A percentile compares a stretch with the other conserved stretches of the same genome.
Conservation (phyloP, 2,329 filamentous ascomycete species). For the Trichoderma koningii region DNA sequence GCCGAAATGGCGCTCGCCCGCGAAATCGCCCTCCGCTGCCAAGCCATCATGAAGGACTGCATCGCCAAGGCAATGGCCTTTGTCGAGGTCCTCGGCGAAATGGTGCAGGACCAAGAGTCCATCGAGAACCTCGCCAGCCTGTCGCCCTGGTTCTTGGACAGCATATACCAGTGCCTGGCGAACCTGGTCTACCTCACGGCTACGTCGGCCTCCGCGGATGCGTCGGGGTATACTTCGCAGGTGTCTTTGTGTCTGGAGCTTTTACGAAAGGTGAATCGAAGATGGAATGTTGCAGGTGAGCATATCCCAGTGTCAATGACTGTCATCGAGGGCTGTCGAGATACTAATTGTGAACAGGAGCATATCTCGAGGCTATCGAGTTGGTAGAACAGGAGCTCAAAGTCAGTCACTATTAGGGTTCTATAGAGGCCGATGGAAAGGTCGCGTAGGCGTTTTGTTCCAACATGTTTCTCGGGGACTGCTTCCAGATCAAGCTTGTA, state of each 20-base stretch:
- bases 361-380: conserved; percentile 22
- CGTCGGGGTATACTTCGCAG: conserved; percentile 3
- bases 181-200: conserved; percentile 15
- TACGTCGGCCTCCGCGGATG: background rate
- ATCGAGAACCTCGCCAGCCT: conserved; percentile 5
- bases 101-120: conserved; percentile 8
- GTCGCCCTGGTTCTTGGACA: conserved; percentile 25
- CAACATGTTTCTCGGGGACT: too few species aligned
- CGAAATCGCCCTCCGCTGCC: conserved; percentile 20
- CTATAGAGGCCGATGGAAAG: background rate
- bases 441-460: too few species aligned
- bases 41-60: conserved; percentile 9
- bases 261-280: conserved; percentile 15
- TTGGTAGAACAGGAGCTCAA: conserved; percentile 17
- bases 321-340: accelerated
- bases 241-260: conserved; percentile 4
- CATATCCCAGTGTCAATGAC: accelerated
- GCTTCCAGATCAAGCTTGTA: too few species aligned
- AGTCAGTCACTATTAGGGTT: conserved; percentile 6
- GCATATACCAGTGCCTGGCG: conserved; percentile 22
- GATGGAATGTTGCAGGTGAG: conserved; percentile 25
- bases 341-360: conserved; percentile 5
- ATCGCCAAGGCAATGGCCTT: conserved; percentile 13
- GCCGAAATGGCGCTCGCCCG: conserved; percentile 16
- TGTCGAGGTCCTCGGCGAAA: conserved; percentile 7